Percentiles rank a stretch among this genome's conserved stretches.
Evolutionary conservation across 2,329 filamentous ascomycete genomes (phyloP).

Genomic region (Cadophora malorum): DNA sequence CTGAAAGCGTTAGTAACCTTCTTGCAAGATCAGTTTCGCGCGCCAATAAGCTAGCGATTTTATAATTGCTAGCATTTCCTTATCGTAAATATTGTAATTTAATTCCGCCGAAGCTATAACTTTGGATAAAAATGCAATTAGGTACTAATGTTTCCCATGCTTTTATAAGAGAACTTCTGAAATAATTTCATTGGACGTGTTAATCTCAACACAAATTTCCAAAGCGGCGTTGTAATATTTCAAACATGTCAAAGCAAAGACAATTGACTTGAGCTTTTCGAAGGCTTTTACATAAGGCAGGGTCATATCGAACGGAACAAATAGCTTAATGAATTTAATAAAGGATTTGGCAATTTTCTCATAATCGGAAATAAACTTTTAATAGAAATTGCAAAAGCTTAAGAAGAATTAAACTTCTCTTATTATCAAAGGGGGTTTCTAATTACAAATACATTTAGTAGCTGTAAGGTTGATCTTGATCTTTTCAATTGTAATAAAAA

Average conservation of each 20-base stretch:
- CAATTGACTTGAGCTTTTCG: no score
- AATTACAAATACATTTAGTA: neutral
- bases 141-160: neutral
- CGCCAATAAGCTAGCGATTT: neutral
- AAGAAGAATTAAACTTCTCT: neutral
- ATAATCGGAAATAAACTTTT: no score
- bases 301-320: no score
- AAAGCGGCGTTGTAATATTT: neutral
- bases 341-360: neutral
- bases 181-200: neutral
- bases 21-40: neutral
- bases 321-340: no score
- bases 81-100: no score
- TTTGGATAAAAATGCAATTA: neutral
- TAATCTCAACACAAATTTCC: neutral
- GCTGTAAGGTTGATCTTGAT: neutral
- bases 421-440: neutral
- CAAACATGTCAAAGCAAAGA: neutral
- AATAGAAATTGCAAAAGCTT: neutral
- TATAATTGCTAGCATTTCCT: no score
- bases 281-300: neutral
- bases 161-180: neutral
- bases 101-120: no score
- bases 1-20: neutral
- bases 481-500: neutral